These are phyloP conservation scores for Trichosporon sp. DNA, from an alignment of 1,284 basidiomycete genomes.

Conservation along the genomic window DNA sequence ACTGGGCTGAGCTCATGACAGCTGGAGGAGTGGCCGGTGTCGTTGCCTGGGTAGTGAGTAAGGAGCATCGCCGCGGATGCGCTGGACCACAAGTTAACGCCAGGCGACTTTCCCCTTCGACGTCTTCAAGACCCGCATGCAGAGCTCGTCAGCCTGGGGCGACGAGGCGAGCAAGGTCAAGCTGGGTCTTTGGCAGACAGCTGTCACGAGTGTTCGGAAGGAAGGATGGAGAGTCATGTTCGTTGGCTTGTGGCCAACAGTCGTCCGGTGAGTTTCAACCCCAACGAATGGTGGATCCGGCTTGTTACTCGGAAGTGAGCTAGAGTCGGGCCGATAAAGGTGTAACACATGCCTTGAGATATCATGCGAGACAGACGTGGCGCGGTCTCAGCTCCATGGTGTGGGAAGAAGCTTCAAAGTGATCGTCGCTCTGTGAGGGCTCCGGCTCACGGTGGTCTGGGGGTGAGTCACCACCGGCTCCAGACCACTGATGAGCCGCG, in stretches of 20 bases:
- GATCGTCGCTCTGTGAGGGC: neutral
- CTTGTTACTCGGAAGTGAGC: neutral
- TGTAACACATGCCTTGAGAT: neutral
- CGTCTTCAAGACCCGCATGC: slow-evolving; percentile 82
- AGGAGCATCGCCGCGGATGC: too few species aligned
- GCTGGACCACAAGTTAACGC: neutral
- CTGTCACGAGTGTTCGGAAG: slow-evolving; percentile 61
- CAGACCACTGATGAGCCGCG: neutral
- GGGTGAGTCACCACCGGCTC: neutral
- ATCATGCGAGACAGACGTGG: neutral
- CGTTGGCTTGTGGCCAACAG: slow-evolving; percentile 72
- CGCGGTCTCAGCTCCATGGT: neutral
- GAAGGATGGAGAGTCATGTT: slow-evolving; percentile 73
- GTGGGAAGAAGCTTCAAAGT: neutral
- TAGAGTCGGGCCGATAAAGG: neutral
- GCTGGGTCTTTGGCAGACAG: slow-evolving; percentile 14
- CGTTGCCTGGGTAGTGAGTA: slow-evolving; percentile 55
- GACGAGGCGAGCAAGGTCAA: slow-evolving; percentile 59
- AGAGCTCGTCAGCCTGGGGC: slow-evolving; percentile 63
- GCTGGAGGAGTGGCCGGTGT: slow-evolving; percentile 78
- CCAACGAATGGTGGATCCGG: neutral
- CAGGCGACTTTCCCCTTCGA: slow-evolving; percentile 77
- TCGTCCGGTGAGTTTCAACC: slow-evolving; percentile 66
- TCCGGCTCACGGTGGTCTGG: neutral
- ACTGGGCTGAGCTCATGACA: slow-evolving; percentile 67